Evolutionary conservation across 2,329 filamentous ascomycete genomes (phyloP).

Genomic region (Clonostachys solani): DNA sequence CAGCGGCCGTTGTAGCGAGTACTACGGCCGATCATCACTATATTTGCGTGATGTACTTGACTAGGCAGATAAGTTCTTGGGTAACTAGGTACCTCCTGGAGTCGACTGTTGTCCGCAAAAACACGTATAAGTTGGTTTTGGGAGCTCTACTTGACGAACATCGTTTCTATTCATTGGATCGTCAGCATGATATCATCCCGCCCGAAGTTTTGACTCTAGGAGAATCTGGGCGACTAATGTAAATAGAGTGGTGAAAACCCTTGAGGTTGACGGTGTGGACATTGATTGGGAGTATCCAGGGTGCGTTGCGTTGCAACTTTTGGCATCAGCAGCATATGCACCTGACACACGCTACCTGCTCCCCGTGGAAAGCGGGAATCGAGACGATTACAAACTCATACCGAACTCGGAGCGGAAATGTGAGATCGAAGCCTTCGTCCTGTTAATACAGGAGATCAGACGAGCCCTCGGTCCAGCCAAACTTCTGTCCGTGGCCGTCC

Average conservation of each 20-base stretch:
- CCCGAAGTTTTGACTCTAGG: conserved; percentile 27
- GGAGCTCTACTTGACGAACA: too few species aligned
- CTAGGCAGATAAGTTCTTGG: too few species aligned
- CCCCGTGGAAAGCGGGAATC: conserved; percentile 49
- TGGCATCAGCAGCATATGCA: too few species aligned
- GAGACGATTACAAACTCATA: conserved; percentile 62
- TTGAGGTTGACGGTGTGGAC: conserved; percentile 60
- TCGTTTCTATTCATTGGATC: too few species aligned
- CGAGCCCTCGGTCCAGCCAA: conserved; percentile 50
- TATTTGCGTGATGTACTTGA: too few species aligned
- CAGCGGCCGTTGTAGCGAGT: too few species aligned
- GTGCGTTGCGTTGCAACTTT: conserved; percentile 13
- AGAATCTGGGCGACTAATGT: conserved; percentile 61
- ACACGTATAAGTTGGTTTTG: too few species aligned
- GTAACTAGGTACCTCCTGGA: too few species aligned
- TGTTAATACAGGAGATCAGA: conserved; percentile 55
- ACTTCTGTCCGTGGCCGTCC: conserved; percentile 64
- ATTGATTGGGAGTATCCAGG: conserved; percentile 65
- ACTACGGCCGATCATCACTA: too few species aligned
- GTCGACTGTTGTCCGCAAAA: too few species aligned
- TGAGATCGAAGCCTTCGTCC: conserved; percentile 61
- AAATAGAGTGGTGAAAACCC: conserved; percentile 53
- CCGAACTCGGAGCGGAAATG: conserved; percentile 56
- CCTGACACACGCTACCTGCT: background rate
- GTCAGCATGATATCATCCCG: too few species aligned